Base-by-base conservation (phyloP, 2,329 filamentous ascomycete species). In the Helminthosporium solani region DNA sequence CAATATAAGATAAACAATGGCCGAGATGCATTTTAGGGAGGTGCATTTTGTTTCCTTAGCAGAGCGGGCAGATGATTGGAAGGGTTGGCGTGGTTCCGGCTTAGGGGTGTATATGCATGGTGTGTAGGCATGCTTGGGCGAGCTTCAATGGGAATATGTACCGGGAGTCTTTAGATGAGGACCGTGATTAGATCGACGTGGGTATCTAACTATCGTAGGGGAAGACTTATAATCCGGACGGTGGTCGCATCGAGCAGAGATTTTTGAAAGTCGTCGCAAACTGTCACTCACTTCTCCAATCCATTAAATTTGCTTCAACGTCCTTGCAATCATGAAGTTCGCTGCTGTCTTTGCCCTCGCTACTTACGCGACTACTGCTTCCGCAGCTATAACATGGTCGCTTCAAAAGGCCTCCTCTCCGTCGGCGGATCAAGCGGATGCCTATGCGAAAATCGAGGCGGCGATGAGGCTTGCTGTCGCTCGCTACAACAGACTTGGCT, bases 401-500 rank as follows among this genome's bases (percentile, higher is more conserved):
- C 50, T 68, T 16, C 49, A 57, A 45, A 62, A 61, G 51, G 51
- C 55, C 25, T 39, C 60, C 21, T 60, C 57, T 42, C 65, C 65
- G 11, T 61, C 58, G 3, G 57, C 63, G 8, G 65, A 68, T 42
- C 57, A 68, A 38, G 30, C n/a, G 35, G 64, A 67, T 18, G 65
- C 65, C 7, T 68, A 68, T 45, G 41, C 47, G 5, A 59, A 51
- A 20, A 68, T 68, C 51, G 58, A 64, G 49, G 50, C 55, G 8
- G 63, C 63, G 7, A 67, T 67, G 64, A 56, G 51, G 23, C 57
- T 58, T 16, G 65, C 65, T 20, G 58, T 61, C 11, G 53, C 57
- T 1, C 59, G 63, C 28, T 66, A 67, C 38, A 35, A 41, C 18
- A 55, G 47, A 36, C 57, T 51, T 49, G 60, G 57, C 12, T 46